Evolutionary conservation across 2,329 filamentous ascomycete genomes (phyloP), one percentile per base, ranked within the genome.

Genomic region (Volutella citrinella): DNA sequence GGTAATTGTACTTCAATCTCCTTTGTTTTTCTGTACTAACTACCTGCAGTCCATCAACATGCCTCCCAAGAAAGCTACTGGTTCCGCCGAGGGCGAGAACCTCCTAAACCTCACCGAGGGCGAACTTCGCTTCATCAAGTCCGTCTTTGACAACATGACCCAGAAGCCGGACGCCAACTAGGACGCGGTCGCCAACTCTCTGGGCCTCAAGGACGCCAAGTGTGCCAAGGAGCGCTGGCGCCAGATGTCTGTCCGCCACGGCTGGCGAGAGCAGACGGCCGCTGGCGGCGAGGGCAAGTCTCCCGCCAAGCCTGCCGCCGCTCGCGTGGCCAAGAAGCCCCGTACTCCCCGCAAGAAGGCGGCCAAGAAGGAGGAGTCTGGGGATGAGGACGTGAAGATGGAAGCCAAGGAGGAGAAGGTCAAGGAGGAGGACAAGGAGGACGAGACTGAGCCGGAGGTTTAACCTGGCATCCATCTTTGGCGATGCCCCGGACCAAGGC

Each of bases 151-250:
- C 45, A 61, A 65, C 45, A 64, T 68, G 58, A 60, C 49, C 6
- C 46, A 58, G 26, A 64, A 62, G 40, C 62, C 61, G 7, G 59
- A 65, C 7, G 58, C 67, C 18, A 52, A 72, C 48, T 72, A 61
- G 55, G 51, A 61, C 12, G 44, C 51, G 2, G 59, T 71, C 24
- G 67, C 66, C 5, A 8, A 25, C 3, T 45, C 52, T 10, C 42
- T 65, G 11, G 55, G 54, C 5, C 57, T 69, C 33, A 66, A 67
- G 38, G 59, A 65, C 30, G 60, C 54, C 31, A 65, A 63, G 30
- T 66, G 63, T 37, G 65, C 65, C 38, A 64, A 61, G 32, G 59
- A 66, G 38, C 61, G 62, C 19, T 66, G 65, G 50, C 59, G 62
- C 7, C 55, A 63, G 34, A 62, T 69, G 50, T 59, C 59, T 11